A percentile compares a stretch with the other conserved stretches of the same genome.
Conservation (phyloP, 768 basidiomycete genomes). For the Galerina sulciceps region DNA sequence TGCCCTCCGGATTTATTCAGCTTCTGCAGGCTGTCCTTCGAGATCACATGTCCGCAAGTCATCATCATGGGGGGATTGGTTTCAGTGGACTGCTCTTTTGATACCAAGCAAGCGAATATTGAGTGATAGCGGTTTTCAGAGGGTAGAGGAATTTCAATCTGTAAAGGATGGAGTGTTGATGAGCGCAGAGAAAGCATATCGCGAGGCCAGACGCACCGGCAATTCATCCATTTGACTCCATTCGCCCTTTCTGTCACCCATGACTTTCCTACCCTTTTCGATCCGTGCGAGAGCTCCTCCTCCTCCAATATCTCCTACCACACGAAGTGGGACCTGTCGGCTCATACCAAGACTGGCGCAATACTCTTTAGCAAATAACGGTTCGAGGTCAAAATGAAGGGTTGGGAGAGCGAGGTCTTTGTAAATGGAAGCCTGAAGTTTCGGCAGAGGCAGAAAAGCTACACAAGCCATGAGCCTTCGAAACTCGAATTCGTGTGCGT, state of each 20-base stretch:
- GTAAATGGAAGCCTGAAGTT: slow-evolving; percentile 73
- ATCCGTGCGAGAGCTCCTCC: slow-evolving; percentile 90
- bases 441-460: slow-evolving; percentile 69
- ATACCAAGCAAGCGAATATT: slow-evolving; percentile 96
- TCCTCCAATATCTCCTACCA: slow-evolving; percentile 92
- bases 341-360: slow-evolving; percentile 89
- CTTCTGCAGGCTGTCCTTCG: slow-evolving; percentile 89
- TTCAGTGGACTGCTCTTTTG: slow-evolving; percentile 94
- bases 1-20: slow-evolving; percentile 84
- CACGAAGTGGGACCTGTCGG: slow-evolving; percentile 82
- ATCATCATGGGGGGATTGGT: slow-evolving; percentile 98
- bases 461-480: slow-evolving; percentile 71
- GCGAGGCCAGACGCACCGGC: slow-evolving; percentile 57
- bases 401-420: slow-evolving; percentile 72
- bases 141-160: slow-evolving; percentile 94
- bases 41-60: slow-evolving; percentile 93
- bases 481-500: slow-evolving; percentile 65
- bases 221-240: slow-evolving; percentile 91
- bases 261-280: slow-evolving; percentile 91
- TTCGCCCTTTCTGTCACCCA: slow-evolving; percentile 92
- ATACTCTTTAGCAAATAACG: slow-evolving; percentile 87
- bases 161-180: slow-evolving; percentile 1
- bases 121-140: slow-evolving; percentile 93
- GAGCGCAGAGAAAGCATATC: not conserved
- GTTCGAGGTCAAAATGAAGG: slow-evolving; percentile 78